Evolutionary conservation across 495 filamentous ascomycete species (phyloP).

Genomic region (Pseudevernia furfuracea): DNA sequence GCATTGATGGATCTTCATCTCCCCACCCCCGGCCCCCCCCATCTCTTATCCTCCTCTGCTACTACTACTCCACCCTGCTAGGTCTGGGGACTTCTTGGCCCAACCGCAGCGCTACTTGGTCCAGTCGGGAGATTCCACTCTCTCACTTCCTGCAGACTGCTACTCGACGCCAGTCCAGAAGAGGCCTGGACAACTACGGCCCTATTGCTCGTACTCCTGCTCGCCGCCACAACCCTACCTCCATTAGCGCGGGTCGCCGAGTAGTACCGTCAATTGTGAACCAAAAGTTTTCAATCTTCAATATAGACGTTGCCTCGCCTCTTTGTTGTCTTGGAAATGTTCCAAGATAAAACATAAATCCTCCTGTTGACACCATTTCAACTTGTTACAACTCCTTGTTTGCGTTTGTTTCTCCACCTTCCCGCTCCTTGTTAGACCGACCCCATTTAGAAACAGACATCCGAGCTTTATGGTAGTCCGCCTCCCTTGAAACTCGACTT

Average conservation of each 20-base stretch:
- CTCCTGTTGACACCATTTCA: neutral
- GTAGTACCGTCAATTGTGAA: neutral
- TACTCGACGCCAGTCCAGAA: slow-evolving; percentile 15
- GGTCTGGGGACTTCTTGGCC: neutral
- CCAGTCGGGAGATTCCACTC: slow-evolving; percentile 19
- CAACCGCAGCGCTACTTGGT: slow-evolving; percentile 18
- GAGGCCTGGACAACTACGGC: slow-evolving; percentile 16
- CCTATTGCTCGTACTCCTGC: slow-evolving; percentile 6
- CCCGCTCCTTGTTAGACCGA: slow-evolving; percentile 18
- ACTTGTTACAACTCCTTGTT: slow-evolving; percentile 20
- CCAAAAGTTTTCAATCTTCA: slow-evolving; percentile 10
- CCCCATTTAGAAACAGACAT: slow-evolving; percentile 24
- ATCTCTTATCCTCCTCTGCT: neutral
- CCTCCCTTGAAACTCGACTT: slow-evolving; percentile 24
- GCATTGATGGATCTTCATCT: slow-evolving; percentile 12
- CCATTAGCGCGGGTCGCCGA: slow-evolving; percentile 18
- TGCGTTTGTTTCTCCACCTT: slow-evolving; percentile 21
- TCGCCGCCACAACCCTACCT: slow-evolving; percentile 20
- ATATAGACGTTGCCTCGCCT: slow-evolving; percentile 17
- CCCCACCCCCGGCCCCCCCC: neutral
- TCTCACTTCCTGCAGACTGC: slow-evolving; percentile 13
- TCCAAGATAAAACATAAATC: neutral
- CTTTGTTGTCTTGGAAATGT: slow-evolving; percentile 3
- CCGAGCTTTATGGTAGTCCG: slow-evolving; percentile 19
- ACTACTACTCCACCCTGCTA: neutral